Base-by-base conservation (phyloP, 257 asterid genomes). In the Fraxinus americana region DNA sequence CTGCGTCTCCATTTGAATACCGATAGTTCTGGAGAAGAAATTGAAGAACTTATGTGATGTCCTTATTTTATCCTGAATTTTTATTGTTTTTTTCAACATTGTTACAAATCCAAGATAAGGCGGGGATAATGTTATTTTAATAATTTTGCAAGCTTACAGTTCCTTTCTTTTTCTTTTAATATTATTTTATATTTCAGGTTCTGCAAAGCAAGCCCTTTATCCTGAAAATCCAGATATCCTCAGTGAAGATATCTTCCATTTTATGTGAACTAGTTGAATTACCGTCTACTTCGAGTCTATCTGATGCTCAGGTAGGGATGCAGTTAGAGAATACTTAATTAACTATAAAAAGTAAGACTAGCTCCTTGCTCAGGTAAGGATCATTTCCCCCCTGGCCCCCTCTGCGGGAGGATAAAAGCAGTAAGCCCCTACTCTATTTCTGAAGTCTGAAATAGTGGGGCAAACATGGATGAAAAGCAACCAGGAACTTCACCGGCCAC, bases 161-260 rank as follows among this genome's bases (percentile, higher is more conserved):
- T 75, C 29, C 1, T 66, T 38, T 70, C 11, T 57, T 52, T 74
- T 59, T 74, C 34, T 75, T 54, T 68, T 63, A 25, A 25, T 25
- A 0, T 79, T 59, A 57, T 19, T 76, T 74, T 50, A 36, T 77
- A 71, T 23, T 76, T 75, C 89, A 93, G 98, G 92, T 91, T 72
- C 81, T 92, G 75, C 90, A 78, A 80, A 93, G 92, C 81, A 89
- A 88, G 85, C 91, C 87, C 30, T 78, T 90, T 87, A 52, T 93
- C 82, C 83, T 83, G 80, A 90, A 85, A 82, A 88, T 96, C 77
- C 94, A 91, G 82, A 88, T 72, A 69, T 84, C 87, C 29, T 79
- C 87, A 23, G 88, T 86, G 57, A 83, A 87, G 84, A 82, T 93
- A 70, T 89, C 90, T 65, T 43, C 78, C 83, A 74, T 79, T 79